phyloP scores from a whole-genome alignment of 805 yeast species.

The Nakazawaea molendinolei region DNA sequence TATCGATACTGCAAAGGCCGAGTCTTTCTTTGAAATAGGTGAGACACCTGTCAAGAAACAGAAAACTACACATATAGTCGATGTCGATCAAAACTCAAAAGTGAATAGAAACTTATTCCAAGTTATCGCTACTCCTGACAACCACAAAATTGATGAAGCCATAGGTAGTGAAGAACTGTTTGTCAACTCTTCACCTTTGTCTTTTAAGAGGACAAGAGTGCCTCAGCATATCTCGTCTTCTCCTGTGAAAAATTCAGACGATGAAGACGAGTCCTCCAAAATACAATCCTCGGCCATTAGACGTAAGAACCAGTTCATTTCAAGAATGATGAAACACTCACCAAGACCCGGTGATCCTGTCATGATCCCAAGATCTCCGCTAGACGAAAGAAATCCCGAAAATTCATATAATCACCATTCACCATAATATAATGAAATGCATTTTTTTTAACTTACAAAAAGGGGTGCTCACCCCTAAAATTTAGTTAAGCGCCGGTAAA shows the following conservation, averaged over 20 bases:
- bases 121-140: slow-evolving; percentile 10
- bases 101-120: slow-evolving; percentile 4
- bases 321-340: too few species aligned
- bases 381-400: background rate
- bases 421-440: background rate
- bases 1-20: background rate
- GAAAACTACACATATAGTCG: background rate
- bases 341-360: slow-evolving; percentile 9
- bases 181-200: slow-evolving; percentile 2
- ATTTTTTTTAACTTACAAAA: background rate
- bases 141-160: background rate
- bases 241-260: background rate
- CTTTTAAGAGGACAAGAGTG: background rate
- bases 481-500: too few species aligned
- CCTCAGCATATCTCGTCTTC: slow-evolving; percentile 6
- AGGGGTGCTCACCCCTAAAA: too few species aligned
- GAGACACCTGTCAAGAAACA: slow-evolving; percentile 12
- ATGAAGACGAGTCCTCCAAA: background rate
- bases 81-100: background rate
- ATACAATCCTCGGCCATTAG: slow-evolving; percentile 7
- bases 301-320: too few species aligned
- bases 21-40: slow-evolving; percentile 8
- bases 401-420: background rate
- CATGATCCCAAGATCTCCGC: slow-evolving; percentile 1
- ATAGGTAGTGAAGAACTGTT: background rate